Evolutionary conservation across 1,284 basidiomycete species (phyloP).

Genomic region (Ceratobasidium sp.): DNA sequence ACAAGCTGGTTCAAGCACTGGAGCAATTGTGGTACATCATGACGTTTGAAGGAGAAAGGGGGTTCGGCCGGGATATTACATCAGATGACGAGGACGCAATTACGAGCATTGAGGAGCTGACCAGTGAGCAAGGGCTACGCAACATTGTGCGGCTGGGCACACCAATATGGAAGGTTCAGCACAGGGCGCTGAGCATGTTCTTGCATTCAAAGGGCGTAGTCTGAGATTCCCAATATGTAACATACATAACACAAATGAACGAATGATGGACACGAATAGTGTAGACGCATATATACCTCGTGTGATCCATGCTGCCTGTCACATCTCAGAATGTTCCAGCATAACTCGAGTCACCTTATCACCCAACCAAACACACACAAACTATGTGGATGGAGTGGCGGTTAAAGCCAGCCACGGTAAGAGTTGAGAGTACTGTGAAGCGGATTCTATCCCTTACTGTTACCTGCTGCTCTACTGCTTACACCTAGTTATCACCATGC

Average conservation of each 20-base stretch:
- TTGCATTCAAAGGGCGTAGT: conserved; percentile 7
- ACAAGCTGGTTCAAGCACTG: conserved; percentile 6
- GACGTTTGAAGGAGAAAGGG: conserved; percentile 27
- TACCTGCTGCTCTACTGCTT: background rate
- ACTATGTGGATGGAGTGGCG: background rate
- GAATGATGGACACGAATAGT: background rate
- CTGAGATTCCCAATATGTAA: background rate
- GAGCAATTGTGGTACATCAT: conserved; percentile 28
- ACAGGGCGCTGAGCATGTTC: conserved; percentile 2
- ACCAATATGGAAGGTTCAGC: conserved; percentile 21
- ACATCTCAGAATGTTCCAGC: background rate
- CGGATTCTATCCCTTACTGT: background rate
- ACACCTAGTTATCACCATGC: background rate
- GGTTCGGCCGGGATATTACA: conserved; percentile 31
- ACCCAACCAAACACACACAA: background rate
- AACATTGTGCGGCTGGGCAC: conserved; percentile 16
- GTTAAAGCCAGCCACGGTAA: conserved; percentile 2
- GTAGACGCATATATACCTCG: background rate
- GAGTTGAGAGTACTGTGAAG: background rate
- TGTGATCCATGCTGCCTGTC: background rate
- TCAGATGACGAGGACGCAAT: conserved; percentile 9
- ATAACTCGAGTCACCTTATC: background rate
- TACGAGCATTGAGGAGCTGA: conserved; percentile 17
- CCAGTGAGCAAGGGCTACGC: conserved; percentile 11
- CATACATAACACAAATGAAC: background rate